These are phyloP conservation scores for Aphanocladium album DNA, from an alignment of 2,329 filamentous ascomycete genomes.

Conservation along the genomic window DNA sequence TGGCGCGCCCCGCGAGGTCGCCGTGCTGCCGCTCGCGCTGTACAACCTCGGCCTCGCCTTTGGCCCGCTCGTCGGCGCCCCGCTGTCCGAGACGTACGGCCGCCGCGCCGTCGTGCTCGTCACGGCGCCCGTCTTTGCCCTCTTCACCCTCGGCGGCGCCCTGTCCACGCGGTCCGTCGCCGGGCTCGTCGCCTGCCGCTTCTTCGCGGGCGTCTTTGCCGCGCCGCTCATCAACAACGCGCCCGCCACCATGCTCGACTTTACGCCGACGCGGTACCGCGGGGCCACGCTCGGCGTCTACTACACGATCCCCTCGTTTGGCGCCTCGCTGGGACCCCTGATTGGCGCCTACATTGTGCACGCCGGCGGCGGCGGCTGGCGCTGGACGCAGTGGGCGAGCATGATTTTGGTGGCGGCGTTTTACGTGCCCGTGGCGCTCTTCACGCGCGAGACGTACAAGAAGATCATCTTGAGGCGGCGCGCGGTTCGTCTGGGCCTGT, in stretches of 20 bases:
- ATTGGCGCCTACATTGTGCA: constrained; percentile 62
- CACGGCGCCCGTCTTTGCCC: constrained; percentile 61
- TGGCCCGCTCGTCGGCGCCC: constrained; percentile 67
- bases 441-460: constrained; percentile 59
- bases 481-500: constrained; percentile 33
- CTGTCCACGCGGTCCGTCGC: constrained; percentile 59
- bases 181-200: constrained; percentile 67
- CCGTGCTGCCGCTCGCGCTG: constrained; percentile 23
- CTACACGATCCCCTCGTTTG: constrained; percentile 60
- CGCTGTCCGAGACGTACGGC: constrained; percentile 68
- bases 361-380: constrained; percentile 60
- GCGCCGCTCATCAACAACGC: constrained; percentile 58
- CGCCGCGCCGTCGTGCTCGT: constrained; percentile 37
- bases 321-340: constrained; percentile 59
- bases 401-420: constrained; percentile 42
- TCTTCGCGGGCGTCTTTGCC: constrained; percentile 60
- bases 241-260: constrained; percentile 58
- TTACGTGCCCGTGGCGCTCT: constrained; percentile 49
- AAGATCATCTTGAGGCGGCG: constrained; percentile 48
- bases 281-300: constrained; percentile 59
- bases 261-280: constrained; percentile 48
- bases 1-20: constrained; percentile 16
- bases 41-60: constrained; percentile 25
- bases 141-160: constrained; percentile 67
- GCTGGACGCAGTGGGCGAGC: constrained; percentile 44